phyloP scores from a whole-genome alignment of 768 basidiomycete genomes.

The Suillus spraguei region DNA sequence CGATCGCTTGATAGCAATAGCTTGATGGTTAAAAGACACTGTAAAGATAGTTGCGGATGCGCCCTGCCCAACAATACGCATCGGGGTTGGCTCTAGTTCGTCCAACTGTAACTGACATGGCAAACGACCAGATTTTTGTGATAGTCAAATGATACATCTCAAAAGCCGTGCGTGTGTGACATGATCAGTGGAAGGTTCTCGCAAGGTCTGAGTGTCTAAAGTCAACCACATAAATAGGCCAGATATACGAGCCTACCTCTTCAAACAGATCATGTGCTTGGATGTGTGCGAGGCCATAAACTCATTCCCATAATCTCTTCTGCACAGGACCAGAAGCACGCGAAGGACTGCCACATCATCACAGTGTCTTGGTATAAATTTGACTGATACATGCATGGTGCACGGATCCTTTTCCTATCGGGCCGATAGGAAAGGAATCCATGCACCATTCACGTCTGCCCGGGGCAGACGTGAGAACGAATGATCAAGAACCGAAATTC shows the following conservation, averaged over 20 bases:
- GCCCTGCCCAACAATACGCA: constrained; percentile 11
- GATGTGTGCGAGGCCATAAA: constrained; percentile 13
- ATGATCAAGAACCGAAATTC: no score
- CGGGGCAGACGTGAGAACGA: neutral
- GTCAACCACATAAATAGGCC: neutral
- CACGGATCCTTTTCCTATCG: neutral
- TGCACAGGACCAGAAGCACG: constrained; percentile 22
- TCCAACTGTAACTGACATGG: constrained; percentile 12
- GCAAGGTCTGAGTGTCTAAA: constrained; percentile 18
- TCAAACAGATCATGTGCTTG: constrained; percentile 26
- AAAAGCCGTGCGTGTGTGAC: constrained; percentile 20
- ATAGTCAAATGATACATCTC: constrained; percentile 27
- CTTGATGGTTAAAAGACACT: constrained; percentile 17
- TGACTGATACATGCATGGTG: neutral
- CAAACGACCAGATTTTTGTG: constrained; percentile 30
- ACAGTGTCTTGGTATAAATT: neutral
- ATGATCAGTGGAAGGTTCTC: constrained; percentile 2
- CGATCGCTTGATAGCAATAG: constrained; percentile 29
- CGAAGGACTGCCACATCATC: neutral
- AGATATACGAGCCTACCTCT: constrained; percentile 17
- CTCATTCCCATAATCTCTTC: constrained; percentile 14
- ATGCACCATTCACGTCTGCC: no score
- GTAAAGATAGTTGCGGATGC: constrained; percentile 25
- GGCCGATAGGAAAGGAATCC: no score
- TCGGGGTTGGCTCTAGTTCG: constrained; percentile 1